Conservation (phyloP, 257 asterid genomes). For the Solanum virginianum region DNA sequence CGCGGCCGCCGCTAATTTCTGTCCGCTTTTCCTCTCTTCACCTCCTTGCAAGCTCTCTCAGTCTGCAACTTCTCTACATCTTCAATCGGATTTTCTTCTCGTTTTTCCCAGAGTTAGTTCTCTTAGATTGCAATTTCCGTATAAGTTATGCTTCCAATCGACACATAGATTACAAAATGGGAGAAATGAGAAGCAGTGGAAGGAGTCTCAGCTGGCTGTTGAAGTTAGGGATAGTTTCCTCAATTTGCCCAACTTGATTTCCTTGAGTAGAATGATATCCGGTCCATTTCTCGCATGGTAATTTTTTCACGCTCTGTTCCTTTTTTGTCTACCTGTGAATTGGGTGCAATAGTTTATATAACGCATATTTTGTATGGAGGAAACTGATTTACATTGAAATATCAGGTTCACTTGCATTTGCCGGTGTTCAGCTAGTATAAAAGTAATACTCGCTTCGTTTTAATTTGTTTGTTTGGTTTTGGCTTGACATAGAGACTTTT, state of each 20-base stretch:
- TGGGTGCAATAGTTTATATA: neutral
- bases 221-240: constrained; percentile 34
- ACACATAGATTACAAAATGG: constrained; percentile 3
- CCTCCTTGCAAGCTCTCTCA: constrained; percentile 93
- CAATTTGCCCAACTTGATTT: constrained; percentile 72
- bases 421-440: neutral
- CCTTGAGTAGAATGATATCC: constrained; percentile 65
- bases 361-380: neutral
- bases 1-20: neutral
- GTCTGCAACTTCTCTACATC: constrained; percentile 73
- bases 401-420: neutral
- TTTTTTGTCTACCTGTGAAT: neutral
- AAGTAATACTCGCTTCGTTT: neutral
- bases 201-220: constrained; percentile 11
- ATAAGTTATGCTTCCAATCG: constrained; percentile 13
- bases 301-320: neutral
- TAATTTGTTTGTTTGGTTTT: neutral
- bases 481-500: neutral
- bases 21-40: constrained; percentile 62
- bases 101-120: constrained; percentile 4
- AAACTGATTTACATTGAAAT: neutral
- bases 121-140: constrained; percentile 10
- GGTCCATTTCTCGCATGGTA: constrained; percentile 94
- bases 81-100: constrained; percentile 43
- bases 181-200: neutral